These are phyloP conservation scores for Alternaria angustiovoidea DNA, from an alignment of 2,329 filamentous ascomycete species.

Conservation along the genomic window DNA sequence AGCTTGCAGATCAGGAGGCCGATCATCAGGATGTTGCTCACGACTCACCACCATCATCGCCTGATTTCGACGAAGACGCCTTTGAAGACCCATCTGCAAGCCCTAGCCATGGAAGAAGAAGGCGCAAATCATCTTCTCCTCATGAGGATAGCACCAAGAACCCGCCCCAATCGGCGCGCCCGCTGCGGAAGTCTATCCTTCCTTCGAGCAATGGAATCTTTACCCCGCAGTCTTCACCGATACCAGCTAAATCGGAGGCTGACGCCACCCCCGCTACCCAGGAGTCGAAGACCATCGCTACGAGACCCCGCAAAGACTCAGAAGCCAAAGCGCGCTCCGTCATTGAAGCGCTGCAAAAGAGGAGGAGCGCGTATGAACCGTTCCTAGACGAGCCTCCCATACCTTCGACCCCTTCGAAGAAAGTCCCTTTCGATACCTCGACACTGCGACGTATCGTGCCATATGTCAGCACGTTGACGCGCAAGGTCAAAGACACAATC, in stretches of 20 bases:
- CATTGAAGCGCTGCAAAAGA: conserved; percentile 66
- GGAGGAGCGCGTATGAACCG: conserved; percentile 48
- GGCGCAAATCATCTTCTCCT: conserved; percentile 42
- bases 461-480: conserved; percentile 58
- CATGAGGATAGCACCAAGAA: conserved; percentile 37
- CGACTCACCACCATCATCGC: conserved; percentile 63
- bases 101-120: conserved; percentile 39
- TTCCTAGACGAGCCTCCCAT: conserved; percentile 34
- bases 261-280: conserved; percentile 35
- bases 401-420: conserved; percentile 52
- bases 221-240: conserved; percentile 44
- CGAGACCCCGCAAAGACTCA: conserved; percentile 63
- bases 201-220: conserved; percentile 49
- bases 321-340: conserved; percentile 68
- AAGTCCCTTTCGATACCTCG: conserved; percentile 72
- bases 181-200: conserved; percentile 47
- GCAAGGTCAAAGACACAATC: conserved; percentile 58
- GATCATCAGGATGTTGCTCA: conserved; percentile 65
- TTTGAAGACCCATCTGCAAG: conserved; percentile 62
- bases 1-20: conserved; percentile 74
- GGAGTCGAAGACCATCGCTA: conserved; percentile 38
- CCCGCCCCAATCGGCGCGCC: conserved; percentile 29
- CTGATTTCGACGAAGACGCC: conserved; percentile 65
- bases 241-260: conserved; percentile 36
- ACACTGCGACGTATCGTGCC: conserved; percentile 69